Evolutionary conservation across 352 stramenopile genomes (phyloP).

Genomic region (Globisporangium carolinianum): DNA sequence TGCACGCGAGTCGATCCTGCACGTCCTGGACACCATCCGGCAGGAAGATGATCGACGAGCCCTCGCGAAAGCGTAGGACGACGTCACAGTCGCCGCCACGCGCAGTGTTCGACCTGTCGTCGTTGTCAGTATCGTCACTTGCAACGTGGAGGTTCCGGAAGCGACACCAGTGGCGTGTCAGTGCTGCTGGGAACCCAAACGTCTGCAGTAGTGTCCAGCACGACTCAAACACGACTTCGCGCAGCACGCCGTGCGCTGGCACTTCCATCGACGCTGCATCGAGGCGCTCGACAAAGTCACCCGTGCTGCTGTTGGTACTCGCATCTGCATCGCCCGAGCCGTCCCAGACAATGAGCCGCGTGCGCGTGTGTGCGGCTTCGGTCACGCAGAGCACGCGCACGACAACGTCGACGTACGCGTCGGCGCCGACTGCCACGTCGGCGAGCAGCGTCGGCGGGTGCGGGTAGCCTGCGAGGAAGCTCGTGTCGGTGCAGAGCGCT

Average conservation of each 20-base stretch:
- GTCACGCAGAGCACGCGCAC: slow-evolving; percentile 47
- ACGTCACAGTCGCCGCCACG: slow-evolving; percentile 6
- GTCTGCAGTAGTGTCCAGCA: slow-evolving; percentile 54
- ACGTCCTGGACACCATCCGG: slow-evolving; percentile 41
- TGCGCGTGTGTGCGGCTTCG: slow-evolving; percentile 13
- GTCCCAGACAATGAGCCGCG: slow-evolving; percentile 60
- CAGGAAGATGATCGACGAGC: slow-evolving; percentile 58
- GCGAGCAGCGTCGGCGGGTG: slow-evolving; percentile 29
- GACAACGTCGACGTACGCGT: slow-evolving; percentile 56
- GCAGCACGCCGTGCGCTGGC: slow-evolving; percentile 33
- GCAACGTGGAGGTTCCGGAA: slow-evolving; percentile 65
- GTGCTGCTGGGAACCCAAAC: slow-evolving; percentile 38
- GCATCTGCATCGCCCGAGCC: slow-evolving; percentile 32
- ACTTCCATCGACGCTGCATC: slow-evolving; percentile 10
- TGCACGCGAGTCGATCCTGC: slow-evolving; percentile 20
- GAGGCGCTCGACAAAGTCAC: slow-evolving; percentile 15
- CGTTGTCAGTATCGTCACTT: slow-evolving; percentile 18
- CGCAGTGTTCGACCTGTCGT: not conserved
- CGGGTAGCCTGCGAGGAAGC: slow-evolving; percentile 41
- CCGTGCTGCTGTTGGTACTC: not conserved
- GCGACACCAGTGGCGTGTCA: slow-evolving; percentile 50
- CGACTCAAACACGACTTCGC: slow-evolving; percentile 60
- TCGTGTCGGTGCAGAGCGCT: slow-evolving; percentile 32
- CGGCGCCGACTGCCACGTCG: slow-evolving; percentile 30
- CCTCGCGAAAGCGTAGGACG: slow-evolving; percentile 57